Evolutionary conservation across 208 protist species (phyloP).

Genomic region (Wallacemonas sp.): DNA sequence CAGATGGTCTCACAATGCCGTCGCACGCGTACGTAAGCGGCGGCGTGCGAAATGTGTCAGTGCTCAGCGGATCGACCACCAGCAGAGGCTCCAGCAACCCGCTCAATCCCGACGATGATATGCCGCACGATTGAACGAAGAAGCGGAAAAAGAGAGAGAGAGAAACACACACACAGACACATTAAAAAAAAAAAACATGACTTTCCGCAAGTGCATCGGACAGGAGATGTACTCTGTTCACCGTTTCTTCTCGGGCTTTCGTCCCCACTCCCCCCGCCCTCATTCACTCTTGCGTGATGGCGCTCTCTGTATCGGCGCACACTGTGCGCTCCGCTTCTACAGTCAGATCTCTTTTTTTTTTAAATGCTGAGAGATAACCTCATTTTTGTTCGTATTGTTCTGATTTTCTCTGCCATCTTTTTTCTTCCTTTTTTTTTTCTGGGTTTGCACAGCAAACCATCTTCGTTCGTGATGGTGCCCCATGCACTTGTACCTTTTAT

Average conservation of each 20-base stretch:
- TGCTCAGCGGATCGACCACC: background rate
- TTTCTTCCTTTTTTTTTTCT: background rate
- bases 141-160: background rate
- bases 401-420: background rate
- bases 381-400: background rate
- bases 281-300: too few relatives aligned
- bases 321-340: background rate
- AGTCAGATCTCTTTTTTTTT: background rate
- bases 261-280: too few relatives aligned
- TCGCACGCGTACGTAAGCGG: background rate
- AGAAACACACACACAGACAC: too few relatives aligned
- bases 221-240: background rate
- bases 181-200: too few relatives aligned
- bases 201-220: background rate
- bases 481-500: slow-evolving; percentile 1
- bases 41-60: background rate
- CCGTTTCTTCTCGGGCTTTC: too few relatives aligned
- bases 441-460: background rate
- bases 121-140: background rate
- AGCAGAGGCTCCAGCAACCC: slow-evolving; percentile 9
- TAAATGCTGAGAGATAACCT: background rate
- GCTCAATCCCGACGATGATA: slow-evolving; percentile 7
- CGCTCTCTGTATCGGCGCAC: background rate
- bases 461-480: background rate
- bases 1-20: background rate